Conservation (phyloP, 2,329 filamentous ascomycete genomes). For the Colletotrichum sp. region DNA sequence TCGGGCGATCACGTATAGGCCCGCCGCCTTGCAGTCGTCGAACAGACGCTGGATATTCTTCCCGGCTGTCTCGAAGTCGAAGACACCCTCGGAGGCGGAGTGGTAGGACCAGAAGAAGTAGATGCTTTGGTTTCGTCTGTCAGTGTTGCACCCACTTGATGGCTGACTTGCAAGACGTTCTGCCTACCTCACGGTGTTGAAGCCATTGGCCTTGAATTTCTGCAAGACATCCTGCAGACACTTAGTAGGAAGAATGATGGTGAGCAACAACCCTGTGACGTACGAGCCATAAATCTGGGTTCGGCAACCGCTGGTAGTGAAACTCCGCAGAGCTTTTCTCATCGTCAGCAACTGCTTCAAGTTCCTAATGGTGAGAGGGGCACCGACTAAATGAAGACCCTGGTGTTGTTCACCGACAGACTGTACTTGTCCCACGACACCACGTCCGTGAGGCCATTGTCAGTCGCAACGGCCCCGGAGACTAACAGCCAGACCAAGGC, state of each 20-base stretch:
- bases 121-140: slow-evolving; percentile 50
- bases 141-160: background rate
- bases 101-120: slow-evolving; percentile 81
- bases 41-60: slow-evolving; percentile 69
- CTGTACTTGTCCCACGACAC: slow-evolving; percentile 78
- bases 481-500: slow-evolving; percentile 6
- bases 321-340: slow-evolving; percentile 72
- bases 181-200: slow-evolving; percentile 73
- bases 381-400: slow-evolving; percentile 4
- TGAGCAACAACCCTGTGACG: background rate
- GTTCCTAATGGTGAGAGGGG: slow-evolving; percentile 14
- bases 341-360: slow-evolving; percentile 65
- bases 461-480: slow-evolving; percentile 34
- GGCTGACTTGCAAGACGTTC: background rate
- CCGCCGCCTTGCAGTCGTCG: slow-evolving; percentile 73
- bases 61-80: slow-evolving; percentile 61
- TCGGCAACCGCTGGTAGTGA: slow-evolving; percentile 65
- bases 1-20: slow-evolving; percentile 77
- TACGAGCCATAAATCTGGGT: slow-evolving; percentile 60
- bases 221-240: slow-evolving; percentile 69
- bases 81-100: slow-evolving; percentile 74
- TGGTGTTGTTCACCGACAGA: slow-evolving; percentile 67
- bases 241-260: background rate
- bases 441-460: slow-evolving; percentile 44
- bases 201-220: slow-evolving; percentile 82